Evolutionary conservation across 345 rosid species (phyloP).

Genomic region (Corchorus capsularis): DNA sequence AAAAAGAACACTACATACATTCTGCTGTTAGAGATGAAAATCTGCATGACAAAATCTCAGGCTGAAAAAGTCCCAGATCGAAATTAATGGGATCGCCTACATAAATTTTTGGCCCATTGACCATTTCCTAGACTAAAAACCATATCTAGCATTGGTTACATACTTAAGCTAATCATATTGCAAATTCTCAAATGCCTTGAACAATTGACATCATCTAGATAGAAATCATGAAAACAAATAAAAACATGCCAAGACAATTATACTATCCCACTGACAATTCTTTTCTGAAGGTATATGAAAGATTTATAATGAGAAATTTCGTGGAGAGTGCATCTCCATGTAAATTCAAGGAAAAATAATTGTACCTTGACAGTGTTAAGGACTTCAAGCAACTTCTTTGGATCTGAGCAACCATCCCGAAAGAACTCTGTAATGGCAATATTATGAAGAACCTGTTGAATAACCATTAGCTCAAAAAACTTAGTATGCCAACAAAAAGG

Average conservation of each 20-base stretch:
- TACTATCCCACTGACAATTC: background rate
- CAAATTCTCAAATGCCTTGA: slow-evolving; percentile 3
- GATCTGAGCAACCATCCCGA: slow-evolving; percentile 71
- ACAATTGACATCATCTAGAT: background rate
- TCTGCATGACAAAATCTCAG: background rate
- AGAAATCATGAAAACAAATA: background rate
- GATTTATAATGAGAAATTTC: background rate
- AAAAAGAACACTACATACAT: background rate
- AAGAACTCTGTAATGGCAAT: slow-evolving; percentile 81
- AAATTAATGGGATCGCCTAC: background rate
- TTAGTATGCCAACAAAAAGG: background rate
- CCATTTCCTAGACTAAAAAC: background rate
- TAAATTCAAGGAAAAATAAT: background rate
- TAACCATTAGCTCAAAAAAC: slow-evolving; percentile 23
- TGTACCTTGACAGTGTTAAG: slow-evolving; percentile 78
- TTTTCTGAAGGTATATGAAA: background rate
- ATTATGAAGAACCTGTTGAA: slow-evolving; percentile 79
- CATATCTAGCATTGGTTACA: background rate
- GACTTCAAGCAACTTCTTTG: slow-evolving; percentile 68
- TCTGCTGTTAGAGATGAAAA: background rate
- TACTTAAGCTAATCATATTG: background rate
- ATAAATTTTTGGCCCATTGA: background rate
- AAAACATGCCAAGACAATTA: background rate
- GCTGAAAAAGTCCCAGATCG: background rate
- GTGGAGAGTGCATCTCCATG: background rate